Base-by-base conservation (phyloP, 257 asterid species). In the Nicotiana tabacum region DNA sequence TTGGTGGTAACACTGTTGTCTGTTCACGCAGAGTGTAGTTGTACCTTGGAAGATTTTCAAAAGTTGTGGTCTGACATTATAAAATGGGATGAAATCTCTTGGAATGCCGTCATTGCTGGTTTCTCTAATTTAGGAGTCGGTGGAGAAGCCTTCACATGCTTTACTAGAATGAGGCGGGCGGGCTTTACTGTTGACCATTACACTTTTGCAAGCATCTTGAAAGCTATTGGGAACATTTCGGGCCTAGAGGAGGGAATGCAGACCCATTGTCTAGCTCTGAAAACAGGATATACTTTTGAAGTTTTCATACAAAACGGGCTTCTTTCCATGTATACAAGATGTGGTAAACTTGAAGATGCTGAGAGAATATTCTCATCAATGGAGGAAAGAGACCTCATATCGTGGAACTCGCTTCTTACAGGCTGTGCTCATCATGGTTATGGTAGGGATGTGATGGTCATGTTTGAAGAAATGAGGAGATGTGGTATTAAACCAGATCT, bases 51-150 rank as follows among this genome's bases (percentile, higher is more conserved):
- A 12, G 95, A 90, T 53, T 88, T 89, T 29, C 76, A 35, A 81
- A 53, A 64, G 30, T 77, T 92, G 29, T 89, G 88, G 82, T 86
- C 86, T 15, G 66, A 80, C 57, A 33, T 89, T 17, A 55, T 70
- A 11, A 74, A 60, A 80, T 90, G 91, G 95, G 90, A 92, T 86
- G 94, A 91, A 84, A 70, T 91, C 77, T 85, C 91, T 9, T 89
- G 92, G 93, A 92, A 92, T 87, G 95, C 91, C 30, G 89, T 88
- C 66, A 87, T 91, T 77, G 91, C 94, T 29, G 95, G 94, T 80
- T 86, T 87, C 86, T 84, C 93, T 37, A 91, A 88, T 64, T 53
- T 92, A 46, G 93, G 90, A 9, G 33, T 69, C n/a, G 88, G 86
- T 24, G 90, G 89, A 69, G 88, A 88, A 87, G 93, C 95, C 10